These are phyloP conservation scores for Mycena floridula DNA, from an alignment of 768 basidiomycete species.

Conservation along the genomic window DNA sequence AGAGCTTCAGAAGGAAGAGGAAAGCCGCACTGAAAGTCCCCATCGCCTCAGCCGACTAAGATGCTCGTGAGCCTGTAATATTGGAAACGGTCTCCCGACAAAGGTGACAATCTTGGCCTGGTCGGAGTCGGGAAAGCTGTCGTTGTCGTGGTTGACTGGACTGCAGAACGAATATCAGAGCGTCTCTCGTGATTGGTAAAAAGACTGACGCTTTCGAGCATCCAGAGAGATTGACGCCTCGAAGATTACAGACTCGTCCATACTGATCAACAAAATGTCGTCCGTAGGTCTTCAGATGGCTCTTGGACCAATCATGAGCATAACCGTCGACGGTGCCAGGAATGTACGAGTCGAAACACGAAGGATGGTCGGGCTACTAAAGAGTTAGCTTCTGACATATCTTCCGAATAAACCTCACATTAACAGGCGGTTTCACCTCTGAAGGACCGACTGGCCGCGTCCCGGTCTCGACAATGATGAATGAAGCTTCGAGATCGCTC, in stretches of 20 bases:
- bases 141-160: conserved; percentile 62
- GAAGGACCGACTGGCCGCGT: not conserved
- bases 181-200: not conserved
- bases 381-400: no score
- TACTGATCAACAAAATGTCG: conserved; percentile 78
- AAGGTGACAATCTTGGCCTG: conserved; percentile 68
- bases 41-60: conserved; percentile 75
- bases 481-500: not conserved
- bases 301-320: conserved; percentile 69
- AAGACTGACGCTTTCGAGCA: conserved; percentile 69
- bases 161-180: conserved; percentile 27
- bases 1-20: not conserved
- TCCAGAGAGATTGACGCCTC: conserved; percentile 86
- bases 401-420: not conserved
- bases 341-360: conserved; percentile 32
- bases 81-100: conserved; percentile 85
- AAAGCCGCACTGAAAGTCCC: conserved; percentile 80
- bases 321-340: conserved; percentile 46
- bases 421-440: not conserved
- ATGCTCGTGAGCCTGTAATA: conserved; percentile 83
- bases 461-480: not conserved
- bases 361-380: conserved; percentile 35
- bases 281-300: conserved; percentile 65
- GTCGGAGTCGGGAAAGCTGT: conserved; percentile 62
- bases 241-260: conserved; percentile 72